phyloP scores from a whole-genome alignment of 768 basidiomycete species.

The Tremella fuciformis region DNA sequence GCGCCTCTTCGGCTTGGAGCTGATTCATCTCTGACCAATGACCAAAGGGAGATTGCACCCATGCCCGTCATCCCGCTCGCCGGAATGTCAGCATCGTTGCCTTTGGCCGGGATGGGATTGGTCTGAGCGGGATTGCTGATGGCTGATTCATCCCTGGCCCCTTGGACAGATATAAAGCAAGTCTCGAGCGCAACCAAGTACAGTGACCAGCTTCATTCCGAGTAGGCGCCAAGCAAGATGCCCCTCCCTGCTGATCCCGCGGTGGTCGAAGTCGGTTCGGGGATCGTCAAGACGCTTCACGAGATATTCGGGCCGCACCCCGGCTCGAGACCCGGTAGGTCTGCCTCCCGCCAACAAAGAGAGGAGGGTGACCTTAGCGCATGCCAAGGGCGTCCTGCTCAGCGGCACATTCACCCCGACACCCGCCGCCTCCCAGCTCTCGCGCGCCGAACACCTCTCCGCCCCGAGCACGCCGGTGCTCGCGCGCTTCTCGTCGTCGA shows the following conservation, averaged over 20 bases:
- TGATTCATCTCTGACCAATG: no score
- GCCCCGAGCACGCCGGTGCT: slow-evolving; percentile 9
- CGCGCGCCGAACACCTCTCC: slow-evolving; percentile 21
- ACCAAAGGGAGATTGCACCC: no score
- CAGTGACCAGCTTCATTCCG: no score
- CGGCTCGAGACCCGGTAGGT: slow-evolving; percentile 17
- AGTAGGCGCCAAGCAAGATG: not conserved
- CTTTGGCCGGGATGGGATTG: no score
- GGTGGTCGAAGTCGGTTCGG: slow-evolving; percentile 8
- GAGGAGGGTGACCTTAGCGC: slow-evolving; percentile 11
- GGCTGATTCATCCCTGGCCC: no score
- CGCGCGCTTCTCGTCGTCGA: slow-evolving; percentile 24
- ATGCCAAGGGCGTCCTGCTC: slow-evolving; percentile 24
- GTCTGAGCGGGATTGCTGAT: no score
- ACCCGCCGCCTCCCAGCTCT: slow-evolving; percentile 13
- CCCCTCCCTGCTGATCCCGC: not conserved
- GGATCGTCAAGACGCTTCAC: slow-evolving; percentile 6
- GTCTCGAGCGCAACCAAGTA: no score
- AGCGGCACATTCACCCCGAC: slow-evolving; percentile 24
- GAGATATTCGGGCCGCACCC: slow-evolving; percentile 14
- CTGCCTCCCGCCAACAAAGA: not conserved
- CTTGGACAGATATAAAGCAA: no score
- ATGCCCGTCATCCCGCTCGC: no score
- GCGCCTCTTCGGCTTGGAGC: no score
- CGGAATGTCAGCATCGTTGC: no score